Percentiles rank a stretch among this genome's conserved stretches.
phyloP scores from a whole-genome alignment of 495 filamentous ascomycete species.

The Gamarada debralockiae region DNA sequence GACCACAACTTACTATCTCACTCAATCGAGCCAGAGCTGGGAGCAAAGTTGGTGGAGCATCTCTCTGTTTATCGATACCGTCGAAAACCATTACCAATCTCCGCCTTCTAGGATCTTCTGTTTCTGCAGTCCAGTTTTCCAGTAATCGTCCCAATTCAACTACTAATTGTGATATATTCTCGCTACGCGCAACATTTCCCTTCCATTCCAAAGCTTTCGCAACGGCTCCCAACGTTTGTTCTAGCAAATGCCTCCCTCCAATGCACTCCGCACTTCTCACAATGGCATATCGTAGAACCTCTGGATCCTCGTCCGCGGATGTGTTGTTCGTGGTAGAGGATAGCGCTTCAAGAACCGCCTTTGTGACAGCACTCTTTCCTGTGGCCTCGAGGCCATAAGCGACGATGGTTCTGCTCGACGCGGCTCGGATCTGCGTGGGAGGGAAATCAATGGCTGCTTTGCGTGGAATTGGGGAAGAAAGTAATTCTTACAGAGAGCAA shows the following conservation, averaged over 20 bases:
- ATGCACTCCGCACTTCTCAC: slow-evolving; percentile 83
- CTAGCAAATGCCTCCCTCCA: slow-evolving; percentile 82
- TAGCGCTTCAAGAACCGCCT: slow-evolving; percentile 53
- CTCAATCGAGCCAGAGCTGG: slow-evolving; percentile 76
- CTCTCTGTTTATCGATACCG: slow-evolving; percentile 83
- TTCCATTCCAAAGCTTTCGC: slow-evolving; percentile 42
- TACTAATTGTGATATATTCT: slow-evolving; percentile 69
- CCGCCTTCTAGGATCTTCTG: slow-evolving; percentile 31
- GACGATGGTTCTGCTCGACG: slow-evolving; percentile 55
- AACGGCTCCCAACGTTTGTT: slow-evolving; percentile 54
- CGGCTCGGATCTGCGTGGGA: slow-evolving; percentile 28
- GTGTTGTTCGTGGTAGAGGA: slow-evolving; percentile 8
- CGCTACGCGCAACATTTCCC: slow-evolving; percentile 53
- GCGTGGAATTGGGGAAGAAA: too few relatives aligned
- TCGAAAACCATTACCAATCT: slow-evolving; percentile 85
- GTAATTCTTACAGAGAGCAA: slow-evolving; percentile 52
- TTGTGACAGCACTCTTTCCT: slow-evolving; percentile 74
- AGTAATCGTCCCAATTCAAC: slow-evolving; percentile 62
- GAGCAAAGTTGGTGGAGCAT: slow-evolving; percentile 74
- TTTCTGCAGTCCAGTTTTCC: slow-evolving; percentile 36
- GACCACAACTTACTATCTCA: slow-evolving; percentile 56
- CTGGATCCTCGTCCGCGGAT: not conserved
- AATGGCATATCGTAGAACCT: slow-evolving; percentile 57
- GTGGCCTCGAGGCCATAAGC: slow-evolving; percentile 89
- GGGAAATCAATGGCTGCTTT: not conserved